Percentiles rank a stretch among this genome's conserved stretches.
Conservation (phyloP, 140 eudicot genomes). For the Oenanthe javanica region DNA sequence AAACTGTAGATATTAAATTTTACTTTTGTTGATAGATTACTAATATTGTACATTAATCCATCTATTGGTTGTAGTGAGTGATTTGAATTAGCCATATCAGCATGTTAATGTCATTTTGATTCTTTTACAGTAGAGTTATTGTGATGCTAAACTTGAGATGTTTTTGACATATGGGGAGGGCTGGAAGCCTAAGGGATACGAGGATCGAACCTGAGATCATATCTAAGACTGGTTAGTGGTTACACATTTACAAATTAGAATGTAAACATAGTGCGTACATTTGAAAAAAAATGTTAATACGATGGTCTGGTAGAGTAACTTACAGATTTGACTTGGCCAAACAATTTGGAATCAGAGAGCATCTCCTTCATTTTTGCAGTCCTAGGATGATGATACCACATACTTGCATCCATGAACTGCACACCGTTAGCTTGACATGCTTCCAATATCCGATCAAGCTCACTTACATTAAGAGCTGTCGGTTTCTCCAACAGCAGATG, state of each 20-base stretch:
- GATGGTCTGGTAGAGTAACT: neutral
- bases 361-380: conserved; percentile 60
- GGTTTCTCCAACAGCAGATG: conserved; percentile 89
- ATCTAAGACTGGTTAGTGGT: too few species aligned
- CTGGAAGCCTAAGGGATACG: too few species aligned
- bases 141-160: neutral
- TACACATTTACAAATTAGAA: neutral
- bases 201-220: too few species aligned
- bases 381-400: conserved; percentile 97
- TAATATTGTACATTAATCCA: neutral
- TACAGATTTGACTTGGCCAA: conserved; percentile 61
- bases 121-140: neutral
- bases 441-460: conserved; percentile 55
- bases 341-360: conserved; percentile 35
- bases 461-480: conserved; percentile 48
- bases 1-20: neutral
- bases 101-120: too few species aligned
- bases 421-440: conserved; percentile 58
- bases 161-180: too few species aligned
- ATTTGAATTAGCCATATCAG: neutral
- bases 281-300: too few species aligned
- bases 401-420: conserved; percentile 90
- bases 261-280: neutral
- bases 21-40: neutral
- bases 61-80: neutral